A percentile compares a stretch with the other conserved stretches of the same genome.
Evolutionary conservation across 139 green algal genomes (phyloP).

Genomic region (Axilococcus clingmanii): DNA sequence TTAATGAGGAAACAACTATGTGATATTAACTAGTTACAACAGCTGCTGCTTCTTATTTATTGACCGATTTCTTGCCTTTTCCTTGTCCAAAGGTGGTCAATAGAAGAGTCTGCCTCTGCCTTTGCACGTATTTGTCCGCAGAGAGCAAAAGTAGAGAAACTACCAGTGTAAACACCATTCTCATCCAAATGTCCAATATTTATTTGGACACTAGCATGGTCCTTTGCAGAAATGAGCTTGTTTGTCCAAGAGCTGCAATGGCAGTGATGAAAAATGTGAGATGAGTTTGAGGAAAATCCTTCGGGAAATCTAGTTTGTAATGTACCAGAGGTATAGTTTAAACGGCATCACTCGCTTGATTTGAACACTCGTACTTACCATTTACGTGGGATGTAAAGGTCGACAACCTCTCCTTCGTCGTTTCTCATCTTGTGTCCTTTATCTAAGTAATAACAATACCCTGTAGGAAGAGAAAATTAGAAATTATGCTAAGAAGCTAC

Average conservation of each 20-base stretch:
- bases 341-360: too few species aligned
- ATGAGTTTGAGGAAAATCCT: too few species aligned
- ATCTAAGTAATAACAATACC: too few species aligned
- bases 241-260: conserved; percentile 92
- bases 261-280: too few species aligned
- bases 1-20: conserved; percentile 20
- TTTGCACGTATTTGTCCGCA: conserved; percentile 72
- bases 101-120: conserved; percentile 76
- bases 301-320: too few species aligned
- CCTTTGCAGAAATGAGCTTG: conserved; percentile 98
- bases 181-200: conserved; percentile 98
- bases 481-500: not conserved
- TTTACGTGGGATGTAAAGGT: conserved; percentile 98
- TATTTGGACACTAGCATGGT: conserved; percentile 94
- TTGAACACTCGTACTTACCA: conserved; percentile 66
- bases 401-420: conserved; percentile 85
- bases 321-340: too few species aligned
- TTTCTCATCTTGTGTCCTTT: conserved; percentile 71
- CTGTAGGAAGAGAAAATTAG: too few species aligned
- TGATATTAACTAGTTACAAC: conserved; percentile 7
- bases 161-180: conserved; percentile 85
- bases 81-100: conserved; percentile 87
- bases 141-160: conserved; percentile 93
- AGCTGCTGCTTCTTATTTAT: conserved; percentile 9
- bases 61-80: conserved; percentile 52